Conservation (phyloP, 139 green algal species). For the Choricystis sp. region DNA sequence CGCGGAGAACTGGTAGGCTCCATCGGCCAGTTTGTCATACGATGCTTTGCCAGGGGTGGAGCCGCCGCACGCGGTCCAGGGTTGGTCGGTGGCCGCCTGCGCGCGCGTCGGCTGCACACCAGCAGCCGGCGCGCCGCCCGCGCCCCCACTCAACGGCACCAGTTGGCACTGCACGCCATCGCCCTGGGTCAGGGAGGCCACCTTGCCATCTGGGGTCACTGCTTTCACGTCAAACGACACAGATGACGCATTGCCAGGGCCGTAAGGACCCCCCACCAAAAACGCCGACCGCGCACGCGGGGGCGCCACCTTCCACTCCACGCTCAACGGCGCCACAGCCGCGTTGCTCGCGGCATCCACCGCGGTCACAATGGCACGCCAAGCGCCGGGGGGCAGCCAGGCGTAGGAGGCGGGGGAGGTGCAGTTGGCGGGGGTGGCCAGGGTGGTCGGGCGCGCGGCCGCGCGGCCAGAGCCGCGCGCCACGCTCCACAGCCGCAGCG, state of each 20-base stretch:
- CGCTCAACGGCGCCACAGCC: background rate
- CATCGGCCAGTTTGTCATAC: background rate
- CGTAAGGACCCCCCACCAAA: conserved; percentile 2
- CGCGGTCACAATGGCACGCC: conserved; percentile 6
- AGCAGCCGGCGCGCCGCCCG: background rate
- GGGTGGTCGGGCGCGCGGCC: background rate
- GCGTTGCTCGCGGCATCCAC: conserved; percentile 13
- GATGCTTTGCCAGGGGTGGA: background rate
- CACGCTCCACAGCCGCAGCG: background rate
- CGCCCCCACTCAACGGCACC: background rate
- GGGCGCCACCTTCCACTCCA: conserved; percentile 6
- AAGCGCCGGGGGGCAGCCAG: conserved; percentile 19
- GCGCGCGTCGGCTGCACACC: too few species aligned
- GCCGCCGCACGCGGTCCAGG: background rate
- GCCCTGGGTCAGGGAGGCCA: background rate
- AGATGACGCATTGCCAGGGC: background rate
- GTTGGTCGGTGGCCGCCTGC: background rate
- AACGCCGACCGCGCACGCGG: background rate
- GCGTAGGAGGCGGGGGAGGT: conserved; percentile 3
- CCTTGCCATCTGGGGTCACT: background rate
- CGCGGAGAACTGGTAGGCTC: background rate
- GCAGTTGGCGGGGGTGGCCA: conserved; percentile 12
- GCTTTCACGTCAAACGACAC: background rate
- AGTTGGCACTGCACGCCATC: background rate
- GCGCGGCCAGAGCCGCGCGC: background rate